phyloP scores from a whole-genome alignment of 179 eudicot species.

The Amaranthus tricolor region DNA sequence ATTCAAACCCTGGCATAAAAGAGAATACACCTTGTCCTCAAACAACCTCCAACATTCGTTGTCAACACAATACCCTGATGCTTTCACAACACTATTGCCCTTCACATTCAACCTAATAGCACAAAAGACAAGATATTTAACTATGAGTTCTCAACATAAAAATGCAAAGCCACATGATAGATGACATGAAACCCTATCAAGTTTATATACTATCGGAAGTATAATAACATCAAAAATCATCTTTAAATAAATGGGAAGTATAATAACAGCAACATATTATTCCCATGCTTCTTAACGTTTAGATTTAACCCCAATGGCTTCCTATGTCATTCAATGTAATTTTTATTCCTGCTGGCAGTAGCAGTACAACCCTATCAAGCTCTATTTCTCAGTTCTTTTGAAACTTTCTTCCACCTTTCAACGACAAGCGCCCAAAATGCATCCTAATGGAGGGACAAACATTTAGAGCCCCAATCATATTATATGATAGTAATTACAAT shows the following conservation, averaged over 20 bases:
- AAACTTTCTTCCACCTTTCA: no score
- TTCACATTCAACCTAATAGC: slow-evolving; percentile 66
- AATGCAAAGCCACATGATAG: neutral
- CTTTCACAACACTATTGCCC: slow-evolving; percentile 45
- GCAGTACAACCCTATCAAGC: no score
- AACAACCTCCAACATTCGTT: slow-evolving; percentile 90
- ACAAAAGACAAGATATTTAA: slow-evolving; percentile 8
- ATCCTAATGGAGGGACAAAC: no score
- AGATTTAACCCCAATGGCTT: no score
- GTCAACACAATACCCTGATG: slow-evolving; percentile 66
- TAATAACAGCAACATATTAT: no score
- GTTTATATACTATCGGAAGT: neutral
- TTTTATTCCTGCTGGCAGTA: no score
- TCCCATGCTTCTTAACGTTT: no score
- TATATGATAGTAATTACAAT: no score
- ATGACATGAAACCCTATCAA: neutral
- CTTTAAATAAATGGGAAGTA: neutral
- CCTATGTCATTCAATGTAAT: no score
- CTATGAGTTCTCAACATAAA: slow-evolving; percentile 1
- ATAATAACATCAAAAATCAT: neutral
- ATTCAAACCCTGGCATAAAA: slow-evolving; percentile 59
- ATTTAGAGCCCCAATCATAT: no score
- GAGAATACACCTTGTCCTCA: slow-evolving; percentile 68
- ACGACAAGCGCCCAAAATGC: no score
- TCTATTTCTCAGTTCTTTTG: no score